These are phyloP conservation scores for Eimeria tenella DNA, from an alignment of 169 alveolate species.

Conservation along the genomic window DNA sequence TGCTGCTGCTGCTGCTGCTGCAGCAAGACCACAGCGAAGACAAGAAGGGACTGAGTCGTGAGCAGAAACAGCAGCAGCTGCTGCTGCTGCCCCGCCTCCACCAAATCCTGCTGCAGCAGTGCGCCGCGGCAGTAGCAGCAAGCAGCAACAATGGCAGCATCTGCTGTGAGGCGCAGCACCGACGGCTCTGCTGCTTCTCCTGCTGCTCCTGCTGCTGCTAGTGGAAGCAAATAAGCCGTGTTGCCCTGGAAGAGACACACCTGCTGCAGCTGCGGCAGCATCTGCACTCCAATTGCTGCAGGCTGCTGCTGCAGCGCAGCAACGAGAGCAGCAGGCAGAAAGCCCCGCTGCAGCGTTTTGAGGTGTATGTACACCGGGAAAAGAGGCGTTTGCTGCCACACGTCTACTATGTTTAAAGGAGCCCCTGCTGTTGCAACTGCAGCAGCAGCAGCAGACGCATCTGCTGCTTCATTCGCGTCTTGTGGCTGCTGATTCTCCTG, in stretches of 20 bases:
- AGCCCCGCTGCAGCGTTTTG: constrained; percentile 26
- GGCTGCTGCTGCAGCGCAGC: constrained; percentile 70
- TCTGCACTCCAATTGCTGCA: constrained; percentile 63
- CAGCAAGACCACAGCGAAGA: constrained; percentile 47
- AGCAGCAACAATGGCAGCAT: constrained; percentile 65
- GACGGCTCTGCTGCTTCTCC: constrained; percentile 31
- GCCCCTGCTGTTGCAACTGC: constrained; percentile 64
- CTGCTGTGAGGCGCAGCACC: constrained; percentile 1
- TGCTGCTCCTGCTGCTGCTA: constrained; percentile 70
- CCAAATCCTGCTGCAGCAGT: constrained; percentile 24
- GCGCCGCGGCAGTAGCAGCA: constrained; percentile 61
- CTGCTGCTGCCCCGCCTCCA: constrained; percentile 43
- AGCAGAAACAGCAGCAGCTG: constrained; percentile 54
- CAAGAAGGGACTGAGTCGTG: constrained; percentile 39
- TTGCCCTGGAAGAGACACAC: constrained; percentile 55
- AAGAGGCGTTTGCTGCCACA: constrained; percentile 57
- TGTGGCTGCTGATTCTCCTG: neutral
- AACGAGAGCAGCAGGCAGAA: constrained; percentile 45
- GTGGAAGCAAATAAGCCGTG: constrained; percentile 51
- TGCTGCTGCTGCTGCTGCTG: constrained; percentile 70
- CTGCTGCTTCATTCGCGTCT: constrained; percentile 32
- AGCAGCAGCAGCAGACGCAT: constrained; percentile 16
- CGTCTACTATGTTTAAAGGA: constrained; percentile 52
- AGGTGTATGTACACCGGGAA: constrained; percentile 66
- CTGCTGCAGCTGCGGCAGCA: constrained; percentile 72